Evolutionary conservation across 805 yeast species (phyloP).

Genomic region (Candida insectalens): DNA sequence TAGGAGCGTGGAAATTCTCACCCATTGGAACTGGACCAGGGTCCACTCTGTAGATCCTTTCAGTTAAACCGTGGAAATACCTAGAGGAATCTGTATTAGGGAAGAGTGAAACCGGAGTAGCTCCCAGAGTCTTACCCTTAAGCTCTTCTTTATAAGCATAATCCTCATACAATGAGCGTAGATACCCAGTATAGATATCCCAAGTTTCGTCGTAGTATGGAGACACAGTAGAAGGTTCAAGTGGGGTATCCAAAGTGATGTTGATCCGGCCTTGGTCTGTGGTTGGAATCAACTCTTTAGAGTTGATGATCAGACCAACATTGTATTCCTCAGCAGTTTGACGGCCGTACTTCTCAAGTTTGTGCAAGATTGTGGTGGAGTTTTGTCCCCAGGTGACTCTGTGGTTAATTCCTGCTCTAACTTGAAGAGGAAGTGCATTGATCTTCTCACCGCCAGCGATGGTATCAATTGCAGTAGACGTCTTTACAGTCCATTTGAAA

Average conservation of each 20-base stretch:
- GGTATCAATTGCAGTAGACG: conserved; percentile 40
- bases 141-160: conserved; percentile 23
- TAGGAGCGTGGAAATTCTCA: conserved; percentile 47
- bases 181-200: background rate
- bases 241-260: conserved; percentile 19
- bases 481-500: conserved; percentile 31
- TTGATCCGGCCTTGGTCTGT: background rate
- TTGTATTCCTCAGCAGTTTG: conserved; percentile 27
- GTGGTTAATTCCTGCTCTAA: conserved; percentile 32
- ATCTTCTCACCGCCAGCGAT: conserved; percentile 39
- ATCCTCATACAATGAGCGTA: background rate
- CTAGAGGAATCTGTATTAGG: conserved; percentile 23
- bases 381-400: conserved; percentile 36
- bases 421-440: conserved; percentile 42
- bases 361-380: conserved; percentile 24
- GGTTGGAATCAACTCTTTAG: background rate
- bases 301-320: conserved; percentile 20
- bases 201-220: background rate
- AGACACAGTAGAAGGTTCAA: conserved; percentile 16
- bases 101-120: conserved; percentile 20
- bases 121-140: conserved; percentile 34
- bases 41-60: conserved; percentile 49
- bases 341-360: conserved; percentile 23
- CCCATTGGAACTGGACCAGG: conserved; percentile 25
- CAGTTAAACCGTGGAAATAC: conserved; percentile 50